Evolutionary conservation across 106 monocot genomes (phyloP).

Genomic region (Allium sativum): DNA sequence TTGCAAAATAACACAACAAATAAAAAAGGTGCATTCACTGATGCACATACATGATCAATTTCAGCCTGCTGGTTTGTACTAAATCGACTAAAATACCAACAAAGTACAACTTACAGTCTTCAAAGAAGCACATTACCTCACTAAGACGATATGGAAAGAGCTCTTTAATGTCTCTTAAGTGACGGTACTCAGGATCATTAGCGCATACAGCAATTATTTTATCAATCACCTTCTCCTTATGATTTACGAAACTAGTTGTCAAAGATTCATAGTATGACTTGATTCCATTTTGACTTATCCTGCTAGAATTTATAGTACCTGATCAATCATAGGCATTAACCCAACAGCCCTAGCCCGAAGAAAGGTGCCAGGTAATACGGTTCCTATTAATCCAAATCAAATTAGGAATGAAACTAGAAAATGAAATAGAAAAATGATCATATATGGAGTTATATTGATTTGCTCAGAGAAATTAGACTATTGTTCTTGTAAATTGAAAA

Average conservation of each 20-base stretch:
- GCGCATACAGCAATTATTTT: slow-evolving; percentile 42
- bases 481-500: too few relatives aligned
- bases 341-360: slow-evolving; percentile 32
- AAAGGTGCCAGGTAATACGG: slow-evolving; percentile 35
- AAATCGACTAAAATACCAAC: background rate
- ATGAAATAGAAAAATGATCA: background rate
- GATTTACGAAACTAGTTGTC: background rate
- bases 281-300: background rate
- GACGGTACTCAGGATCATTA: slow-evolving; percentile 70
- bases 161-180: slow-evolving; percentile 60
- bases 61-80: too few relatives aligned
- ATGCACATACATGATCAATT: too few relatives aligned
- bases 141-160: slow-evolving; percentile 67
- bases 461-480: too few relatives aligned
- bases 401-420: background rate
- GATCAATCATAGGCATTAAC: slow-evolving; percentile 43
- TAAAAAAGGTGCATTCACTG: background rate
- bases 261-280: too few relatives aligned
- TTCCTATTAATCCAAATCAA: slow-evolving; percentile 14
- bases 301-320: slow-evolving; percentile 12
- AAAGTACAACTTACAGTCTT: slow-evolving; percentile 63
- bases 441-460: too few relatives aligned
- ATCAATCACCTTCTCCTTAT: slow-evolving; percentile 70
- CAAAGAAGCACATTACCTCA: slow-evolving; percentile 78
- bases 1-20: background rate